phyloP scores from a whole-genome alignment of 305 asterid species.

The Ajuga reptans region DNA sequence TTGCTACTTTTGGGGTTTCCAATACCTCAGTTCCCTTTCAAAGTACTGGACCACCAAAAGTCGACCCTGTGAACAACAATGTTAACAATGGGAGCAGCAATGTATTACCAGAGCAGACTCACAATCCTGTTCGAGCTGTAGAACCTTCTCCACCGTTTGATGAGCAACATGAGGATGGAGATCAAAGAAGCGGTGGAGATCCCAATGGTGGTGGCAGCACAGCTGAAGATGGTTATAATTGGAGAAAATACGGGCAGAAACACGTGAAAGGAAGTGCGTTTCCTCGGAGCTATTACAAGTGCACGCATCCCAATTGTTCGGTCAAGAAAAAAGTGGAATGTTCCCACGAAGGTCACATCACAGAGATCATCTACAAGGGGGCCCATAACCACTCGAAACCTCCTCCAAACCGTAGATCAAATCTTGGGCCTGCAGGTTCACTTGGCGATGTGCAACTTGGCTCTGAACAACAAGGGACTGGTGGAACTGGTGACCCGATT shows the following conservation, averaged over 20 bases:
- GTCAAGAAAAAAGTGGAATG: constrained; percentile 60
- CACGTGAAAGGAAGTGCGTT: constrained; percentile 52
- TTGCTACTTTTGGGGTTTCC: constrained; percentile 39
- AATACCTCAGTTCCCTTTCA: constrained; percentile 27
- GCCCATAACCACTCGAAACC: constrained; percentile 57
- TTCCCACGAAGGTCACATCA: constrained; percentile 44
- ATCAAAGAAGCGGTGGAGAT: constrained; percentile 36
- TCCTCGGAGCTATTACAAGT: constrained; percentile 62
- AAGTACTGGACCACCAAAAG: constrained; percentile 25
- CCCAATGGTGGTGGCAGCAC: constrained; percentile 30
- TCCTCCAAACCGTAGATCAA: constrained; percentile 36
- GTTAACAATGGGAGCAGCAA: constrained; percentile 23
- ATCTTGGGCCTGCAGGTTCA: constrained; percentile 27
- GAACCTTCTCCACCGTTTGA: constrained; percentile 39
- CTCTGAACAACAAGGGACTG: constrained; percentile 24
- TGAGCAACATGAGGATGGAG: constrained; percentile 37
- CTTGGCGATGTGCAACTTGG: constrained; percentile 29
- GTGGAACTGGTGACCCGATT: constrained; percentile 23
- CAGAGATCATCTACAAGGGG: constrained; percentile 54
- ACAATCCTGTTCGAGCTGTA: constrained; percentile 26
- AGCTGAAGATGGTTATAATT: constrained; percentile 51
- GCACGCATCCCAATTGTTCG: constrained; percentile 42
- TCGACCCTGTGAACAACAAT: constrained; percentile 24
- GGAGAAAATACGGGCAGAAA: constrained; percentile 67
- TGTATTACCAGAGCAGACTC: constrained; percentile 33